Percentiles rank a stretch among this genome's conserved stretches.
These are phyloP conservation scores for Sambucus nigra DNA, from an alignment of 129 eudicot species.

Conservation along the genomic window DNA sequence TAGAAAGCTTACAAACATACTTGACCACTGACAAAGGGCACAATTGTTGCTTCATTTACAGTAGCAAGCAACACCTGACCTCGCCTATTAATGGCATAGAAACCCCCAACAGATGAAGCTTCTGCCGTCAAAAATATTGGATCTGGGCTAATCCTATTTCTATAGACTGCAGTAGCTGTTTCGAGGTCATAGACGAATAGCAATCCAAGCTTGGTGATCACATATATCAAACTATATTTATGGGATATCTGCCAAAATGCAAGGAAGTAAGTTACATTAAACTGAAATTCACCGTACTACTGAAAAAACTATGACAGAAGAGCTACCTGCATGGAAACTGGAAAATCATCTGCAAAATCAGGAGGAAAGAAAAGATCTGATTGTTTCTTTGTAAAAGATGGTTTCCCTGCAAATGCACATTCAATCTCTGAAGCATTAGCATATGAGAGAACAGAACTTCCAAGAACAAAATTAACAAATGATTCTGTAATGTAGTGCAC, in stretches of 20 bases:
- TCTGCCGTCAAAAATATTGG: constrained; percentile 92
- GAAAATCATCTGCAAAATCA: constrained; percentile 93
- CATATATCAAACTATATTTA: constrained; percentile 82
- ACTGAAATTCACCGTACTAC: neutral
- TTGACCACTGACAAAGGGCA: constrained; percentile 97
- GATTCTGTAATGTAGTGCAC: neutral
- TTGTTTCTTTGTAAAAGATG: constrained; percentile 85
- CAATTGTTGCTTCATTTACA: constrained; percentile 88
- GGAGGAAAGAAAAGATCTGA: constrained; percentile 99
- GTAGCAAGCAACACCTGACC: constrained; percentile 98
- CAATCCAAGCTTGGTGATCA: constrained; percentile 96
- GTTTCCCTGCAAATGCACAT: constrained; percentile 51
- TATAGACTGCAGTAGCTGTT: constrained; percentile 92
- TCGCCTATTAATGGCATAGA: constrained; percentile 91
- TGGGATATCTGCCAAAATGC: constrained; percentile 66
- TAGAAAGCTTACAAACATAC: constrained; percentile 30
- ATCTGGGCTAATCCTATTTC: constrained; percentile 98
- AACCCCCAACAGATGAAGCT: constrained; percentile 95
- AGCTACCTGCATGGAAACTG: constrained; percentile 96
- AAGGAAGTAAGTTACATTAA: constrained; percentile 5
- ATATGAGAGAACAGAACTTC: neutral
- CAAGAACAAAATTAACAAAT: neutral
- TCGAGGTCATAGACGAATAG: constrained; percentile 95
- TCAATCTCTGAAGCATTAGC: too few relatives aligned
- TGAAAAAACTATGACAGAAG: neutral